Evolutionary conservation across 2,329 filamentous ascomycete genomes (phyloP), one percentile per base, ranked within the genome.

Genomic region (Rutstroemia sp.): DNA sequence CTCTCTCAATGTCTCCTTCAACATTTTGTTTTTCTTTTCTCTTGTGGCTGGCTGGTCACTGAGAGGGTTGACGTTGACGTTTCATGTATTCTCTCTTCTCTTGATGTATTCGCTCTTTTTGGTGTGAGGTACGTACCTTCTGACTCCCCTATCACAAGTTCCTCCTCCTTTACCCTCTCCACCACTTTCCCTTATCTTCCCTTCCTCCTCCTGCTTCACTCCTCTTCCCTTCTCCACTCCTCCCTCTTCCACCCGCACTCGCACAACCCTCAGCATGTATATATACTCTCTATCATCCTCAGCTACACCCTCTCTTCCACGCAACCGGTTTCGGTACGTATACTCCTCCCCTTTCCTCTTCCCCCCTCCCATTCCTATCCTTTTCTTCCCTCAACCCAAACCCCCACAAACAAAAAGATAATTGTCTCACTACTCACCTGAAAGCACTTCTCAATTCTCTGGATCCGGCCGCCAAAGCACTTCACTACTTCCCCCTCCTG

Each of bases 351-450:
- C 49, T 47, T 23, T 36, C 27, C 34, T 48, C 19, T 19, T 19
- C 19, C 19, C 19, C 19, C 19, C 19, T 19, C 19, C 27, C 49
- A 48, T 23, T 36, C 27, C 34, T 48, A 53, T 23, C 9, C 10
- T 34, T 16, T n/a, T 27, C 14, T 40, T 56, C 39, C 42, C 40
- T 54, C 54, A 48, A 36, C 46, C 38, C 40, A 30, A 34, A 45
- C 39, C 45, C 36, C 14, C 25, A 27, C 25, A 27, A 27, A 44
- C 7, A 16, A 46, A 23, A 36, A 40, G 25, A 42, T 39, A 17
- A n/a, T 12, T 14, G 42, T 64, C 63, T 67, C 46, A 67, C 65
- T 66, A 67, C 65, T 67, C 56, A 67, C 57, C 36, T 58, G 44
- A 67, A 67, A 67, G 65, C 64, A 62, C n/a, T 10, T 27, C 25